A percentile compares a stretch with the other conserved stretches of the same genome.
phyloP scores from a whole-genome alignment of 306 rosid genomes.

The Cicer cuneatum region DNA sequence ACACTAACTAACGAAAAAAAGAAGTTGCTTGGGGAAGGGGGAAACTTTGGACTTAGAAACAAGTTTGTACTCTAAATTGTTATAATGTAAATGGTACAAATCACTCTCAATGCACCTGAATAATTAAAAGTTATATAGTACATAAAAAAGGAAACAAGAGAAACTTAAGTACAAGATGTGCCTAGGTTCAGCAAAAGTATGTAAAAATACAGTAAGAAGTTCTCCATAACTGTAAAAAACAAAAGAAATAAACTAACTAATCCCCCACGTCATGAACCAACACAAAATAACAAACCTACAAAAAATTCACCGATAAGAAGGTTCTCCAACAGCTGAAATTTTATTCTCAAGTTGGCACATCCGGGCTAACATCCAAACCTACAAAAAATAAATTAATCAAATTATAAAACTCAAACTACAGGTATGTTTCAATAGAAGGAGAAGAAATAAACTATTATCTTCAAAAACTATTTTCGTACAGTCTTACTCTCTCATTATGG shows the following conservation, averaged over 20 bases:
- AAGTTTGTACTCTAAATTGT: background rate
- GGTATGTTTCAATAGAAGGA: constrained; percentile 27
- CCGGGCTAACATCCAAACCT: constrained; percentile 99
- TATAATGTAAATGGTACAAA: background rate
- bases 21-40: constrained; percentile 5
- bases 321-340: constrained; percentile 92
- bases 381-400: constrained; percentile 30
- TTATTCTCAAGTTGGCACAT: constrained; percentile 98
- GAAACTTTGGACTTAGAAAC: background rate
- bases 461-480: background rate
- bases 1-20: background rate
- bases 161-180: background rate
- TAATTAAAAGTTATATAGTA: background rate
- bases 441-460: constrained; percentile 24
- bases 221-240: too few species aligned
- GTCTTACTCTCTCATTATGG: background rate
- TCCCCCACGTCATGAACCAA: too few species aligned
- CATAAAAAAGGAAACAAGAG: background rate
- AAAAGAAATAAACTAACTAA: too few species aligned
- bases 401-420: constrained; percentile 33
- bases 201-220: too few species aligned
- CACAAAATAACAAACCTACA: too few species aligned
- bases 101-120: background rate
- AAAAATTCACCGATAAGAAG: constrained; percentile 85
- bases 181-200: too few species aligned